Conservation (phyloP, 371 early-diverging fungal genomes). For the Apophysomyces elegans region DNA sequence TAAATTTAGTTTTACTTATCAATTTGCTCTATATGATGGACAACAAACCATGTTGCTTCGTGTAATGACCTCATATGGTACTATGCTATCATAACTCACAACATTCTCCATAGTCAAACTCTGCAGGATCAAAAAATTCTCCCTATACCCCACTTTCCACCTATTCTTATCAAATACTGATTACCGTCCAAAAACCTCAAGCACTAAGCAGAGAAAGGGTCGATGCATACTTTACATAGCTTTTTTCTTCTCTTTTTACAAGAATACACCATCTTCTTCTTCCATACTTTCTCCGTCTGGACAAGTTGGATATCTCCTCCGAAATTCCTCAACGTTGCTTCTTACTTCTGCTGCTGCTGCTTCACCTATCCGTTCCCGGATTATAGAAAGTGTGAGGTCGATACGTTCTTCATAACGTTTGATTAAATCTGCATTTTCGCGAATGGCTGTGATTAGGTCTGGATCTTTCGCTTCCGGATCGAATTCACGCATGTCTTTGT, state of each 20-base stretch:
- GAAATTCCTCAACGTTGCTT: conserved; percentile 40
- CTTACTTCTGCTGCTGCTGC: conserved; percentile 47
- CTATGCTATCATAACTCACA: background rate
- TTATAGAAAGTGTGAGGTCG: conserved; percentile 36
- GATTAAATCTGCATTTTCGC: conserved; percentile 42
- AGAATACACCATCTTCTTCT: conserved; percentile 26
- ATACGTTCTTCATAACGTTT: conserved; percentile 41
- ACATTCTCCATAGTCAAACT: background rate
- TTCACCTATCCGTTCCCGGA: conserved; percentile 44
- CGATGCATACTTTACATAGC: conserved; percentile 15
- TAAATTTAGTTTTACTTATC: conserved; percentile 16
- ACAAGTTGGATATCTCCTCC: conserved; percentile 16
- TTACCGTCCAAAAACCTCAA: conserved; percentile 17
- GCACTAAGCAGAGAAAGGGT: background rate
- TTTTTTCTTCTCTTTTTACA: conserved; percentile 18
- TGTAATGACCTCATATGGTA: background rate
- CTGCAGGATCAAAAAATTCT: background rate
- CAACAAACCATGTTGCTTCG: conserved; percentile 20
- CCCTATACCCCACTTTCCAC: conserved; percentile 15
- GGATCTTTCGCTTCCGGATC: conserved; percentile 36
- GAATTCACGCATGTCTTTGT: conserved; percentile 44
- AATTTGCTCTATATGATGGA: conserved; percentile 16
- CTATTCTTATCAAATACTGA: conserved; percentile 23
- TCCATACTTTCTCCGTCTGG: conserved; percentile 6
- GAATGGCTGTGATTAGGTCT: conserved; percentile 38